Evolutionary conservation across 805 yeast species (phyloP).

Genomic region (Candida bentonensis): DNA sequence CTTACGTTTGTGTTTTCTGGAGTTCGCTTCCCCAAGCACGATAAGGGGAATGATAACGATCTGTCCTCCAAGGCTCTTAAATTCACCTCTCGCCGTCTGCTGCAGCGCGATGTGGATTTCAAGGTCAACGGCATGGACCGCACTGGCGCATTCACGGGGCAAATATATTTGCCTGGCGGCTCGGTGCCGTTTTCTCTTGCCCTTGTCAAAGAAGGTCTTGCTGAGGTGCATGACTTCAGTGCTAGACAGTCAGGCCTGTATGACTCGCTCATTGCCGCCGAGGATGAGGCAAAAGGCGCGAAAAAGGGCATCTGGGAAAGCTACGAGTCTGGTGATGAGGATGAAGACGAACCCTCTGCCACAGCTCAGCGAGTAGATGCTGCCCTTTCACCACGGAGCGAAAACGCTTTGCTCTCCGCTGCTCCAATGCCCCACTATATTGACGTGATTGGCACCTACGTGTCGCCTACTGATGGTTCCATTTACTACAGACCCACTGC

Average conservation of each 20-base stretch:
- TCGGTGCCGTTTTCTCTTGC: constrained; percentile 29
- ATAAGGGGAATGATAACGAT: constrained; percentile 26
- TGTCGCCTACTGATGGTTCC: constrained; percentile 16
- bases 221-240: constrained; percentile 50
- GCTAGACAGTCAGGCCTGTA: constrained; percentile 42
- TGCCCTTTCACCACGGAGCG: constrained; percentile 5
- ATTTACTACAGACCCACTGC: constrained; percentile 11
- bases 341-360: constrained; percentile 9
- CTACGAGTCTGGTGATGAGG: constrained; percentile 31
- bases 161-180: constrained; percentile 34
- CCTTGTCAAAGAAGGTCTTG: constrained; percentile 50
- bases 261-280: constrained; percentile 43
- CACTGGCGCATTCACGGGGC: constrained; percentile 71
- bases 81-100: constrained; percentile 37
- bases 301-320: constrained; percentile 56
- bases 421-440: constrained; percentile 17
- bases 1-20: constrained; percentile 69
- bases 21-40: constrained; percentile 31
- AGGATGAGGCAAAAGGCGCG: constrained; percentile 40
- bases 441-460: constrained; percentile 22
- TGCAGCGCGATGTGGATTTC: constrained; percentile 63
- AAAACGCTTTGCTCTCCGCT: constrained; percentile 9
- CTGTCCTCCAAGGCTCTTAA: constrained; percentile 27
- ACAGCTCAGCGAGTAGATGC: constrained; percentile 10
- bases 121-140: constrained; percentile 60